Evolutionary conservation across 805 yeast species (phyloP).

Genomic region (Ogataea methanolica): DNA sequence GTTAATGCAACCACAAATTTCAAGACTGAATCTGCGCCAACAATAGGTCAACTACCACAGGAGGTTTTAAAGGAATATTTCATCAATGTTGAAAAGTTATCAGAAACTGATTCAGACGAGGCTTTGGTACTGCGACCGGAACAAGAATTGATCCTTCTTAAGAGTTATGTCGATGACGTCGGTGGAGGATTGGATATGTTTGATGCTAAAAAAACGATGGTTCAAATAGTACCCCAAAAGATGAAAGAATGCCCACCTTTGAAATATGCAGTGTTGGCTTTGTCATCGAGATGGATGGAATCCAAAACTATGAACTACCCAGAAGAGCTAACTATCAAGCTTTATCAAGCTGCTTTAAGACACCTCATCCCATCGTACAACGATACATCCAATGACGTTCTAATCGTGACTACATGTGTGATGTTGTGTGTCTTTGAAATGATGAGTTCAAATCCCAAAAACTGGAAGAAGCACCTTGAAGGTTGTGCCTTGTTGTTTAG

Average conservation of each 20-base stretch:
- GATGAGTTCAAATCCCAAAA: constrained; percentile 38
- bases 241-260: constrained; percentile 15
- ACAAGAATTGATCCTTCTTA: constrained; percentile 26
- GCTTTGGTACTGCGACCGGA: constrained; percentile 11
- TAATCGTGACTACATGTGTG: constrained; percentile 34
- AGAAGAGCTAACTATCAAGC: constrained; percentile 19
- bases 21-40: constrained; percentile 3
- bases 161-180: constrained; percentile 33
- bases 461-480: constrained; percentile 38
- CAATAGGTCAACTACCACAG: constrained; percentile 12
- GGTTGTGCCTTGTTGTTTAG: constrained; percentile 36
- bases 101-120: constrained; percentile 9
- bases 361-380: constrained; percentile 20
- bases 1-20: constrained; percentile 28
- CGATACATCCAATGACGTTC: constrained; percentile 11
- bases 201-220: constrained; percentile 15
- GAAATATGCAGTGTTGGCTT: constrained; percentile 18
- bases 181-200: constrained; percentile 40
- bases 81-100: constrained; percentile 16
- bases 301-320: constrained; percentile 14
- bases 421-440: constrained; percentile 39
- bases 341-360: constrained; percentile 33
- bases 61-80: constrained; percentile 19
- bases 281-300: constrained; percentile 19
- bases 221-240: constrained; percentile 12